phyloP scores from a whole-genome alignment of 495 filamentous ascomycete genomes.

The Podospora fimiseda region DNA sequence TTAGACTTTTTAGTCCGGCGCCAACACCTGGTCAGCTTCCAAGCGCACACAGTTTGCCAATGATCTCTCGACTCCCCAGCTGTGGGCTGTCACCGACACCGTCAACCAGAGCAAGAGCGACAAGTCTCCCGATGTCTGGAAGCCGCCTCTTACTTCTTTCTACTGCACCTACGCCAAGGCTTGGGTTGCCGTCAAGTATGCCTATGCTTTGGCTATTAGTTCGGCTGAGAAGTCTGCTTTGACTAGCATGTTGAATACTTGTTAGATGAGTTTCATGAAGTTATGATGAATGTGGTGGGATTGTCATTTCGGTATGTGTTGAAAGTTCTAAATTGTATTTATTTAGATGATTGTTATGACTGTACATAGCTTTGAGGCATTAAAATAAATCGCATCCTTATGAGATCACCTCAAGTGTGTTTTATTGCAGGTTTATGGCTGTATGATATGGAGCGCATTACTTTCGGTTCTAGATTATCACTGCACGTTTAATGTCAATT shows the following conservation, averaged over 20 bases:
- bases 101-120: constrained; percentile 68
- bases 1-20: constrained; percentile 44
- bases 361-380: too few species aligned
- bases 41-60: constrained; percentile 64
- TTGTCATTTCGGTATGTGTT: neutral
- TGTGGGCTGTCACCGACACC: constrained; percentile 67
- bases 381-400: too few species aligned
- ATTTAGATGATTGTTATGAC: neutral
- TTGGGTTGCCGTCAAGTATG: constrained; percentile 65
- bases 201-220: constrained; percentile 52
- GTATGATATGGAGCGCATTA: too few species aligned
- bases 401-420: too few species aligned
- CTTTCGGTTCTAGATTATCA: too few species aligned
- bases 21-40: constrained; percentile 52
- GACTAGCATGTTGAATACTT: constrained; percentile 56
- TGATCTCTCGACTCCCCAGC: constrained; percentile 62
- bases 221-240: constrained; percentile 49
- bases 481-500: too few species aligned
- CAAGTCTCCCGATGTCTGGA: constrained; percentile 63
- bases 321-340: neutral
- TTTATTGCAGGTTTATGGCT: too few species aligned
- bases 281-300: neutral
- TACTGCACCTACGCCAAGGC: constrained; percentile 68
- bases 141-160: constrained; percentile 60
- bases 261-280: constrained; percentile 30